Evolutionary conservation across 2,329 filamentous ascomycete genomes (phyloP), one percentile per base, ranked within the genome.

Genomic region (Epichloe typhina): DNA sequence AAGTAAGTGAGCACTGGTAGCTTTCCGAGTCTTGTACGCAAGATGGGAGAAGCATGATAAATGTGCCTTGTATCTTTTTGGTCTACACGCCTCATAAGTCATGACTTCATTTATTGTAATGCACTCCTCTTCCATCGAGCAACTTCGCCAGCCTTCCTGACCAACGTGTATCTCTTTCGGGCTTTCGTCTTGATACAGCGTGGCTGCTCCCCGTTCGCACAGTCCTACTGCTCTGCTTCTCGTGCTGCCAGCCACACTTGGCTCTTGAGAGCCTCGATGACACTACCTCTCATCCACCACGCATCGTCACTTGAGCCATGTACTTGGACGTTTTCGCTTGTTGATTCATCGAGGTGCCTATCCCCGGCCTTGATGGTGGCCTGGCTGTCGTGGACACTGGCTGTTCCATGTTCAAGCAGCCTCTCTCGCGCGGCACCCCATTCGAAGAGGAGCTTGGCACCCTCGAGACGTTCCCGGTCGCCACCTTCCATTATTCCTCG

Each of bases 241-340:
- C 68, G 62, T 3, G 70, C 71, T 17, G 69, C 71, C 50, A 79
- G 65, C 72, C 76, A 80, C 0, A 77, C 70, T 56, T 66, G 71
- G 0, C 77, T 76, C 62, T 78, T 80, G 44, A 81, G 60, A 38
- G 67, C 66, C 59, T 80, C 77, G 13, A 81, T 68, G 5, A 75
- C 71, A 39, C 73, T 74, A 49, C 79, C 75, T 47, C 72, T 63
- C 61, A 81, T 66, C 77, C 77, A 81, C 68, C 77, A 79, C 2
- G 67, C 63, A 5, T 61, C 62, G 51, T 67, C 66, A 5, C 54
- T 54, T 15, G 50, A 21, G 15, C 21, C 46, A 8, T 41, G 50
- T 8, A 55, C 56, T 19, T 58, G 58, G 13, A 58, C 58, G 35
- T 58, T 52, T 3, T 57, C 55, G 4, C 56, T 56, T 11, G 55